phyloP scores from a whole-genome alignment of 2,329 filamentous ascomycete species.

The Pseudopyricularia cyperi region DNA sequence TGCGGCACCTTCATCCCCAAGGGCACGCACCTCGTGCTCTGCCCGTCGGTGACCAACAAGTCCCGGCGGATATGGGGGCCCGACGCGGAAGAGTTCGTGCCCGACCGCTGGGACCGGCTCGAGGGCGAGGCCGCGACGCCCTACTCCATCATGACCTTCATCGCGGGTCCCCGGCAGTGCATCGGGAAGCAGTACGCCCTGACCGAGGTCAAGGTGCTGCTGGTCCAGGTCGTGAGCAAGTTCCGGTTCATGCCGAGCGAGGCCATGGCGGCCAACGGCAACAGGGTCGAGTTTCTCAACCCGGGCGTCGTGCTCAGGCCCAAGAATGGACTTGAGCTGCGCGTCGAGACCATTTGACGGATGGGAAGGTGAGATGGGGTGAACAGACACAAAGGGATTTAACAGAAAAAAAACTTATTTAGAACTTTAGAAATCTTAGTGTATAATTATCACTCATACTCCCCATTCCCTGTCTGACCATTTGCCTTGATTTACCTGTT shows the following conservation, averaged over 20 bases:
- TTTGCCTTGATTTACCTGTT: too few species aligned
- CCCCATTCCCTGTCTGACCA: too few species aligned
- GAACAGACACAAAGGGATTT: too few species aligned
- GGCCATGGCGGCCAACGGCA: not conserved
- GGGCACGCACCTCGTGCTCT: conserved; percentile 20
- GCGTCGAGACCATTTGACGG: not conserved
- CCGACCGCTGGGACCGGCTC: conserved; percentile 20
- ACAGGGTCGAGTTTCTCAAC: not conserved
- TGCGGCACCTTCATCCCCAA: conserved; percentile 16
- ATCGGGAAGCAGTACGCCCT: conserved; percentile 13
- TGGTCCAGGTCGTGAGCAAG: conserved; percentile 9
- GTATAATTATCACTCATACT: too few species aligned
- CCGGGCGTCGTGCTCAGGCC: conserved; percentile 3
- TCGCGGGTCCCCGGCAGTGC: conserved; percentile 14
- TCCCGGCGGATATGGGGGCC: conserved; percentile 23
- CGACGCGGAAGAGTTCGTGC: conserved; percentile 20
- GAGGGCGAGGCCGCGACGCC: conserved; percentile 13
- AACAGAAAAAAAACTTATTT: not conserved
- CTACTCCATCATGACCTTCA: conserved; percentile 16
- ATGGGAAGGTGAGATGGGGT: too few species aligned
- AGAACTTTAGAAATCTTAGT: not conserved
- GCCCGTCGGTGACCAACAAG: conserved; percentile 21
- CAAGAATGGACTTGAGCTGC: not conserved
- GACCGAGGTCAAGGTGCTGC: conserved; percentile 13
- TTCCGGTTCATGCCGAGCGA: conserved; percentile 5